Evolutionary conservation across 2,329 filamentous ascomycete genomes (phyloP), one percentile per base, ranked within the genome.

Genomic region (Cladophialophora immunda): DNA sequence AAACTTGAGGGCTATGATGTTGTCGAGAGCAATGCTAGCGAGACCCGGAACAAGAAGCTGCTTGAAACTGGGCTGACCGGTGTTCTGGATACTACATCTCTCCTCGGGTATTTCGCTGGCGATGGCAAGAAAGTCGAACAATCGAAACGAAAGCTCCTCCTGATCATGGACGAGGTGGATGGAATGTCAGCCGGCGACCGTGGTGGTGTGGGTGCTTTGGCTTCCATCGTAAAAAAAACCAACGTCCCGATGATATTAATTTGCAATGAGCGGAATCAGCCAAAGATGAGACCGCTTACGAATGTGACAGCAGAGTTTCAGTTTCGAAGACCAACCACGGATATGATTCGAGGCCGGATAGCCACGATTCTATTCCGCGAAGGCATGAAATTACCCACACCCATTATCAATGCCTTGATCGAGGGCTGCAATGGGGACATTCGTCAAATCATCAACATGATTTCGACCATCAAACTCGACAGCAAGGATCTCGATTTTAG

Each of bases 91-190:
- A 98, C 97, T 62, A 98, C 91, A 0, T 98, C 94, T 25, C 83
- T 99, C 13, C 86, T 93, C 64, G 95, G 95, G 1, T 99, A 91
- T 79, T 99, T 98, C 78, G 89, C 93, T 6, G 89, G 89, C 2
- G 92, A 94, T 64, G 91, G 92, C 27, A 92, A 95, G 79, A 86
- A 90, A 65, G 89, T 97, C 3, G 91, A 97, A 53, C 80, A 83
- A 4, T 84, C 85, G 17, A 98, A 95, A 83, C 97, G 96, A 83
- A 97, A 97, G 73, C 89, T 98, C 36, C 92, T 97, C 5, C 82
- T 99, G 57, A 93, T 99, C 80, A 98, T 99, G 95, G 95, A 99
- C 73, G 95, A 99, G 80, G 95, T 99, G 4, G 95, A 99, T 75
- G 95, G 95, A 60, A 98, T 99, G 95, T 98, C 94, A 68, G 94